Conservation (phyloP, 495 filamentous ascomycete genomes). For the Xylaria sp. region DNA sequence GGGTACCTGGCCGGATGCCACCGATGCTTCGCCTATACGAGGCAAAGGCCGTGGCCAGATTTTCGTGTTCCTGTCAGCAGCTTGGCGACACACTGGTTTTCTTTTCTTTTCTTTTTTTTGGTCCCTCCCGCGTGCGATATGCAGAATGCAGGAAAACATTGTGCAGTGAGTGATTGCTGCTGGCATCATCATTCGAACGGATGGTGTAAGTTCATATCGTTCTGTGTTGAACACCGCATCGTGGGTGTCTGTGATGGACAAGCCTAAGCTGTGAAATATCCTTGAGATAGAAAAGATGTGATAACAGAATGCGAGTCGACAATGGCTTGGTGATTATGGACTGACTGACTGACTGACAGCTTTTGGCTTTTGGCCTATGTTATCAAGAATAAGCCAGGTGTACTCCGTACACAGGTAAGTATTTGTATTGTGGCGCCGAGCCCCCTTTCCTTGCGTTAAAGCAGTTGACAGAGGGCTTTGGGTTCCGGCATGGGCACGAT, state of each 20-base stretch:
- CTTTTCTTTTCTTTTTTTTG: conserved; percentile 21
- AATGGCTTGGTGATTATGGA: neutral
- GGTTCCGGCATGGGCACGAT: neutral
- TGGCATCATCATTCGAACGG: neutral
- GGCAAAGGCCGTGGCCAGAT: neutral
- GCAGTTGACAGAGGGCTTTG: conserved; percentile 1
- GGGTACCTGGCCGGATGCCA: conserved; percentile 21
- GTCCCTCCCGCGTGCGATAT: neutral
- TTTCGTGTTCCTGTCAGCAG: conserved; percentile 22
- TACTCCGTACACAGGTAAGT: too few species aligned
- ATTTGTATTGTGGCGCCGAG: conserved; percentile 25
- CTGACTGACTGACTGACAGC: neutral
- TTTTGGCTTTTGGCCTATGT: neutral
- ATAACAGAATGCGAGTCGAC: neutral
- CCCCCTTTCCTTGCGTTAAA: conserved; percentile 27
- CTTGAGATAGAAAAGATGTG: neutral
- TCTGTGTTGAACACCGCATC: neutral
- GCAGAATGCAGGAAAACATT: neutral
- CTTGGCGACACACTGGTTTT: conserved; percentile 9
- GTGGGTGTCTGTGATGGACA: neutral
- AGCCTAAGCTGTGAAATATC: neutral
- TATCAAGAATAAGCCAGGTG: neutral
- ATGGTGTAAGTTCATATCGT: neutral
- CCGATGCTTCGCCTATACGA: conserved; percentile 21
- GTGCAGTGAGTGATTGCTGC: neutral